These are phyloP conservation scores for Cyclostephanos invisitatus DNA, from an alignment of 108 stramenopile genomes.

Conservation along the genomic window DNA sequence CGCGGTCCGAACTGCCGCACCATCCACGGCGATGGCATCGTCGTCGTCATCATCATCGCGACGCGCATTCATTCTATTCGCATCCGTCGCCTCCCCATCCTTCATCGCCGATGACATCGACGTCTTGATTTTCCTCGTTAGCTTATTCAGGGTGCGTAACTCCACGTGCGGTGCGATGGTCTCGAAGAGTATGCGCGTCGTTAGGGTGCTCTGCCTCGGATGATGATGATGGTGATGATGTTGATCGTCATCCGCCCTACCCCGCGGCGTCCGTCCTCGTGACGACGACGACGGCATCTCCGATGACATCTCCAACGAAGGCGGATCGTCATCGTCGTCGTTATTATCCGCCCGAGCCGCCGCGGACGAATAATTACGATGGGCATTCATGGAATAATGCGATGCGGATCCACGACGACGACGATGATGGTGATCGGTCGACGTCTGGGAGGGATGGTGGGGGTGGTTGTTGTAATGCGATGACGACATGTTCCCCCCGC, in stretches of 20 bases:
- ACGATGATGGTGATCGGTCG: no score
- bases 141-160: conserved; percentile 29
- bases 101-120: conserved; percentile 15
- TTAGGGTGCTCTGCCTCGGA: conserved; percentile 41
- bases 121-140: conserved; percentile 30
- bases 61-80: no score
- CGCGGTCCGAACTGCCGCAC: conserved; percentile 4
- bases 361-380: not conserved
- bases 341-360: not conserved
- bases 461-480: no score
- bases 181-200: conserved; percentile 38
- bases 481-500: no score
- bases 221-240: not conserved
- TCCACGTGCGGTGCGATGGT: conserved; percentile 47
- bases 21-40: no score
- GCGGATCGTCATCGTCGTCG: not conserved
- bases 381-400: no score
- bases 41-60: no score
- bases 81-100: no score
- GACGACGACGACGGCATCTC: not conserved
- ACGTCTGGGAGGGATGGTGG: no score
- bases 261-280: not conserved
- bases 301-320: not conserved
- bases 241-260: not conserved
- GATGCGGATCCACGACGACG: not conserved